These are phyloP conservation scores for Boletus rubropictus DNA, from an alignment of 768 basidiomycete species.

Conservation along the genomic window DNA sequence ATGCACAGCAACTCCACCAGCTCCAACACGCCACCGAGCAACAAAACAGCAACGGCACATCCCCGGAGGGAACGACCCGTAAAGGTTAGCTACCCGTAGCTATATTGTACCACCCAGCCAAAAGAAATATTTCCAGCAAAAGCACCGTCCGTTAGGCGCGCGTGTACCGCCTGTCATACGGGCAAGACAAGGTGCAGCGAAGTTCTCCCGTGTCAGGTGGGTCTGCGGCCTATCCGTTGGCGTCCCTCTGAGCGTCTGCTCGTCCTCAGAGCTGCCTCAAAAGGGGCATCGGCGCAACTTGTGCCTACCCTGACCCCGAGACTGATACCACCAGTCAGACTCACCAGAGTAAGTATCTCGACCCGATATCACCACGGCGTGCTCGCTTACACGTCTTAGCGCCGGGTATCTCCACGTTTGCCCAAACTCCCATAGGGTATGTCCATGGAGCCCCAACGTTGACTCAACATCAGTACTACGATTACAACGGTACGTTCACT, in stretches of 20 bases:
- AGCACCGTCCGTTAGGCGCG: conserved; percentile 74
- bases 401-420: conserved; percentile 34
- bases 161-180: conserved; percentile 75
- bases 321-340: conserved; percentile 38
- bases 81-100: conserved; percentile 49
- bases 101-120: conserved; percentile 9
- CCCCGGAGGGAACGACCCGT: conserved; percentile 35
- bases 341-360: conserved; percentile 22
- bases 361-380: neutral
- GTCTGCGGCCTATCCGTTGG: conserved; percentile 13
- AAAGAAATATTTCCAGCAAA: conserved; percentile 46
- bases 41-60: conserved; percentile 27
- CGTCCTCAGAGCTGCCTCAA: conserved; percentile 67
- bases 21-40: conserved; percentile 35
- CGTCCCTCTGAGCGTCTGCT: conserved; percentile 2
- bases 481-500: conserved; percentile 65
- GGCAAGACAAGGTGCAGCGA: conserved; percentile 83
- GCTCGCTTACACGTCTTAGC: conserved; percentile 18
- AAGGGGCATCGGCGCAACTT: conserved; percentile 63
- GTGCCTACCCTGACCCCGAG: conserved; percentile 78
- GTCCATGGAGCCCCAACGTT: conserved; percentile 40
- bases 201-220: conserved; percentile 74
- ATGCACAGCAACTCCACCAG: conserved; percentile 48
- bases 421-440: conserved; percentile 36
- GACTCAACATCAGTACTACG: conserved; percentile 64